Evolutionary conservation across 108 stramenopile genomes (phyloP), one percentile per base, ranked within the genome.

Genomic region (Pseudonitzschia multiseries): DNA sequence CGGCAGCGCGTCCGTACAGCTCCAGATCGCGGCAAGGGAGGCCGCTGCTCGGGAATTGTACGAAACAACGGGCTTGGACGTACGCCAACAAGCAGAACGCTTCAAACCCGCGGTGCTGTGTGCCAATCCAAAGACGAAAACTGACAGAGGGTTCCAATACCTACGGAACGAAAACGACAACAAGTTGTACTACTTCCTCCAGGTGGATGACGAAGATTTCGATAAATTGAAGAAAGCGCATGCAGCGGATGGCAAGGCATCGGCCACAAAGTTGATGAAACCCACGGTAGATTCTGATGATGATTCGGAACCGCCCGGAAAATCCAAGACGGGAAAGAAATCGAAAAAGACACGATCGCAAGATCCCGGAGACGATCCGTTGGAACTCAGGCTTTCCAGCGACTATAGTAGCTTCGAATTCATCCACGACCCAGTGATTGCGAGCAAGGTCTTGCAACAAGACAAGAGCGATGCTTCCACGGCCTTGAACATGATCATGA

Each of bases 131-230:
- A 54, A 54, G 4, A 36, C 57, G 12, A 57, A 70, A 64, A 33
- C 62, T 26, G 57, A 8, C 4, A 64, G 69, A 41, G 68, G 69
- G 17, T 28, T 20, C 26, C 48, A 65, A 29, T 54, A 59, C 28
- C 41, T 78, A 28, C 50, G 56, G 48, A 78, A 78, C 29, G 68
- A 78, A 33, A 27, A 60, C 43, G 48, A 72, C n/a, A 44, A 68
- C 41, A 59, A 46, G 24, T 43, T 78, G 8, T 78, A 78, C 31
- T 78, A 78, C 57, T 78, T 78, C 40, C 44, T 78, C n/a, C 71
- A 72, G 65, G 44, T 72, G 22, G 42, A 57, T 1, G 77, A 78
- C 14, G 42, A 72, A 12, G 77, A 72, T 44, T 71, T 72, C 52
- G n/a, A 43, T 8, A 28, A 33, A 24, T 26, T 69, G 50, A 24